Base-by-base conservation (phyloP, 805 yeast genomes). In the Cyberlindnera petersonii region DNA sequence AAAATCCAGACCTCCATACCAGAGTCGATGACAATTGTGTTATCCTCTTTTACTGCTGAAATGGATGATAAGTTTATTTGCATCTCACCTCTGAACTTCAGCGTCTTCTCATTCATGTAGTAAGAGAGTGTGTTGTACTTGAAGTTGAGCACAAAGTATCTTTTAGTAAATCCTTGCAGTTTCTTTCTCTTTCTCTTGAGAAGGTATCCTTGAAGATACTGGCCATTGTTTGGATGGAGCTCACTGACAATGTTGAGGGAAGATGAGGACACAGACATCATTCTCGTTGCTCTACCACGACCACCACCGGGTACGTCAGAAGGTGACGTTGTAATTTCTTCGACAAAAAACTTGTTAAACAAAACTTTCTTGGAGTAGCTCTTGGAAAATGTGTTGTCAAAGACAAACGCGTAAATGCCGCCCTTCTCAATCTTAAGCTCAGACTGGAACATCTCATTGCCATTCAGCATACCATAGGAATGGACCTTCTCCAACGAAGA, bases 1-100 rank as follows among this genome's bases (percentile, higher is more conserved):
- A 91, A 67, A 26, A 77, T 79, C 98, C 98, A 91, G 9, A 85
- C 79, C 58, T 91, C 98, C 78, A 91, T 80, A 3, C 98, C 98
- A 0, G 97, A 87, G 59, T 93, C 97, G 42, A 93, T 74, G 32
- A 82, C 79, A 30, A 93, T 79, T 52, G 85, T 82, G 37, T 75
- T 64, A 18, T 77, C 75, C 41, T 74, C 74, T 19, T 76, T 69
- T 51, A 82, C 82, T 0, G 95, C 95, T 40, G 89, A 76, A 2
- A 93, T 79, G n/a, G 84, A 84, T 3, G 95, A 79, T 33, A 83
- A 72, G 37, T 75, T 77, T 34, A 93, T 77, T 26, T 91, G 94
- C 86, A 93, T 87, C 54, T 86, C 88, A 40, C 98, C 98, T 40
- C 98, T 72, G 33, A 86, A 71, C 48, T 79, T 79, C 50, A 79